phyloP scores from a whole-genome alignment of 352 stramenopile species.

The Phytophthora litchii region DNA sequence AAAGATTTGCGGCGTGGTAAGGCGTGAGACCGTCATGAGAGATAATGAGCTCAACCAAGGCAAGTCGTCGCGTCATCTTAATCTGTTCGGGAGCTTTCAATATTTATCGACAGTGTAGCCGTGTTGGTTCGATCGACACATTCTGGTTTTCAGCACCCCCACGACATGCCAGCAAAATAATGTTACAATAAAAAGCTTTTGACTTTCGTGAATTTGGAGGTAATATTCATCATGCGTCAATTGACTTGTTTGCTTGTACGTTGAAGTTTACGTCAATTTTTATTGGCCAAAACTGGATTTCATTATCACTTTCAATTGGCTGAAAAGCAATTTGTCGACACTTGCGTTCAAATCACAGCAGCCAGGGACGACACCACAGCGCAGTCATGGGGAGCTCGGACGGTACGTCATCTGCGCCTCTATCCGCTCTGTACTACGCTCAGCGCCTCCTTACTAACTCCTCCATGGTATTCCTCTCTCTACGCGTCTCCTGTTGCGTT shows the following conservation, averaged over 20 bases:
- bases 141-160: slow-evolving; percentile 5
- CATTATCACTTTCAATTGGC: not conserved
- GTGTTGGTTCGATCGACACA: slow-evolving; percentile 1
- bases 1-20: slow-evolving; percentile 18
- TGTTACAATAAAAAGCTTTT: slow-evolving; percentile 23
- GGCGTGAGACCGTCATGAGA: slow-evolving; percentile 1
- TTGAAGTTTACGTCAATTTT: not conserved
- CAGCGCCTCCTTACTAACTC: slow-evolving; percentile 1
- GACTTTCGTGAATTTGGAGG: not conserved
- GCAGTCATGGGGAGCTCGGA: slow-evolving; percentile 57
- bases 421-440: not conserved
- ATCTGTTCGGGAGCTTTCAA: slow-evolving; percentile 12
- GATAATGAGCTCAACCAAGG: not conserved
- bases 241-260: too few species aligned
- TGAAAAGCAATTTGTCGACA: not conserved
- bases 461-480: not conserved
- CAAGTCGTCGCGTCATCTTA: slow-evolving; percentile 1
- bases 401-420: slow-evolving; percentile 41
- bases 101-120: slow-evolving; percentile 37
- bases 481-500: not conserved
- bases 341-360: not conserved
- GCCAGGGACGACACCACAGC: slow-evolving; percentile 7
- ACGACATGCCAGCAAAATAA: slow-evolving; percentile 2
- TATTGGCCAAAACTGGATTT: not conserved
- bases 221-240: too few species aligned